These are phyloP conservation scores for Colletotrichum caudatum DNA, from an alignment of 2,329 filamentous ascomycete genomes.

Conservation along the genomic window DNA sequence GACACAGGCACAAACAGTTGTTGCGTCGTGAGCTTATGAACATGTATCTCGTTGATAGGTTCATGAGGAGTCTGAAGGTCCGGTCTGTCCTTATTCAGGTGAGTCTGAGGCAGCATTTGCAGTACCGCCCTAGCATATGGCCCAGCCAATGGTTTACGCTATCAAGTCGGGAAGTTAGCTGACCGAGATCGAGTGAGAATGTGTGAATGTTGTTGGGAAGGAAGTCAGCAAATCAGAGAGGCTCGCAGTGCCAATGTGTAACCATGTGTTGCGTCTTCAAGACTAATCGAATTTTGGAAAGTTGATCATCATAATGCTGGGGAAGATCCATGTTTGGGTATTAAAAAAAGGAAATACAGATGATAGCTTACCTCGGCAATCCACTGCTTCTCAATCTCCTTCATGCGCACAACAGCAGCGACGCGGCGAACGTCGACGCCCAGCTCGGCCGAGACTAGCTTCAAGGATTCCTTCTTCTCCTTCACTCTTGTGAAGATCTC, in stretches of 20 bases:
- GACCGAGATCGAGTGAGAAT: slow-evolving; percentile 15
- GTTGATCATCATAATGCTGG: slow-evolving; percentile 64
- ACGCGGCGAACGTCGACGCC: slow-evolving; percentile 86
- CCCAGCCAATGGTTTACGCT: slow-evolving; percentile 82
- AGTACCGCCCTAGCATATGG: slow-evolving; percentile 83
- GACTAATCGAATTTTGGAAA: slow-evolving; percentile 97
- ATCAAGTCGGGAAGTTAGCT: slow-evolving; percentile 43
- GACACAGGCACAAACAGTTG: slow-evolving; percentile 75
- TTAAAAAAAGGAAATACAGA: slow-evolving; percentile 19
- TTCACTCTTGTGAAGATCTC: slow-evolving; percentile 79
- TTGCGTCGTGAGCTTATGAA: slow-evolving; percentile 71
- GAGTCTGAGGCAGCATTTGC: slow-evolving; percentile 82
- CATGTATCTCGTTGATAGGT: slow-evolving; percentile 73
- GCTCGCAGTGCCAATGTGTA: slow-evolving; percentile 82
- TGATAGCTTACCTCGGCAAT: slow-evolving; percentile 74
- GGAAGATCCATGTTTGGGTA: slow-evolving; percentile 2
- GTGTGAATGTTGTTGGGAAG: background rate
- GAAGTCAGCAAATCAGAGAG: slow-evolving; percentile 71
- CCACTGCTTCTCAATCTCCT: slow-evolving; percentile 87
- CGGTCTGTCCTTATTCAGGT: slow-evolving; percentile 52
- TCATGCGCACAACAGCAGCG: slow-evolving; percentile 85
- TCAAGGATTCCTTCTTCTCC: slow-evolving; percentile 74
- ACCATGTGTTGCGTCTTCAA: slow-evolving; percentile 96
- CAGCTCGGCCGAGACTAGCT: slow-evolving; percentile 81
- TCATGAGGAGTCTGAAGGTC: slow-evolving; percentile 58